A percentile compares a stretch with the other conserved stretches of the same genome.
Conservation (phyloP, 371 early-diverging fungal genomes). For the Mortierella sp. region DNA sequence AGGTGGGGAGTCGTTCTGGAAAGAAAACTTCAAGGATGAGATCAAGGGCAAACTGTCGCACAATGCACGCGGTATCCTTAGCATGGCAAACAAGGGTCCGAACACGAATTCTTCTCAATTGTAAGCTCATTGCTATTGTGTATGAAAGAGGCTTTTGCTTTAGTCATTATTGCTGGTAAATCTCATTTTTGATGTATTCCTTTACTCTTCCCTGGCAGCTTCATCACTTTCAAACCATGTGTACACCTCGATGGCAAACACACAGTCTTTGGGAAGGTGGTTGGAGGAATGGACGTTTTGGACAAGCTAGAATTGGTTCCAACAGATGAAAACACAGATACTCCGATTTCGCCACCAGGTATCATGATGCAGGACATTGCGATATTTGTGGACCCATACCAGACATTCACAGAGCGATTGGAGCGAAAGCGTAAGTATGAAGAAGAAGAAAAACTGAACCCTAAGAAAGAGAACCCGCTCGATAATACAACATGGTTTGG, state of each 20-base stretch:
- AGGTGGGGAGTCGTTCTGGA: conserved; percentile 90
- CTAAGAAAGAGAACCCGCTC: conserved; percentile 54
- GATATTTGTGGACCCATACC: conserved; percentile 89
- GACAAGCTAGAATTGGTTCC: conserved; percentile 81
- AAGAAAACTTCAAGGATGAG: conserved; percentile 84
- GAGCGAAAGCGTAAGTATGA: conserved; percentile 64
- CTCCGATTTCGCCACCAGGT: conserved; percentile 69
- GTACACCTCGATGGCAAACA: conserved; percentile 92
- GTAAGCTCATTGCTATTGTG: conserved; percentile 59
- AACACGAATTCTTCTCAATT: conserved; percentile 91
- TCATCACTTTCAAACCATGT: conserved; percentile 84
- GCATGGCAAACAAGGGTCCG: conserved; percentile 93
- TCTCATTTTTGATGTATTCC: not conserved
- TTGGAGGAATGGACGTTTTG: conserved; percentile 86
- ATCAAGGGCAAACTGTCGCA: conserved; percentile 81
- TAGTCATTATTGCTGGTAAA: conserved; percentile 31
- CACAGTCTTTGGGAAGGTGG: conserved; percentile 89
- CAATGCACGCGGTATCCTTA: conserved; percentile 78
- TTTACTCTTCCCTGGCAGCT: conserved; percentile 58
- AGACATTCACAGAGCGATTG: conserved; percentile 73
- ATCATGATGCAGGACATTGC: conserved; percentile 78
- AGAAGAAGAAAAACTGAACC: conserved; percentile 58
- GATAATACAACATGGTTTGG: conserved; percentile 79
- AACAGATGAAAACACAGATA: conserved; percentile 74
- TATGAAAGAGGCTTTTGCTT: not conserved